Evolutionary conservation across 2,329 filamentous ascomycete species (phyloP), one percentile per base, ranked within the genome.

Genomic region (Pseudogymnoascus sp.): DNA sequence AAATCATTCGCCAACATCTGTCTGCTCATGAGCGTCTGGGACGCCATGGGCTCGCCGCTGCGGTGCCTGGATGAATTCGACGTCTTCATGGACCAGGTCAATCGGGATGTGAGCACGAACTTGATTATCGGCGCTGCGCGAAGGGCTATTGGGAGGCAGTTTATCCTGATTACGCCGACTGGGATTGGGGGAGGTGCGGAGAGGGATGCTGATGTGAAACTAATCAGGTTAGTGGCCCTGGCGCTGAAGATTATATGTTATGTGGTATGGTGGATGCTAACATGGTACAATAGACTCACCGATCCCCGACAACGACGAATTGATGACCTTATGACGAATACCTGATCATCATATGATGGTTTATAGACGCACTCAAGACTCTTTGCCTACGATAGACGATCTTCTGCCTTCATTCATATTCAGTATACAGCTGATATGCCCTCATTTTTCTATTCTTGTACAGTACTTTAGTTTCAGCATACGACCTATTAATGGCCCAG

Each of bases 1-100:
- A 99, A 99, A 74, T 97, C 93, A 0, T 99, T 97, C 74, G 95
- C 92, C 3, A 96, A 93, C 3, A 95, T 97, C 64, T 99, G 94
- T 76, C 83, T 99, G 69, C 78, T 99, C 62, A 81, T 99, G 33
- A 86, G 92, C 2, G 88, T 99, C 16, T 99, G 94, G 94, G 94
- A 99, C 72, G 93, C 94, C 31, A 99, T 99, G 88, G 93, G 94
- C 10, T 95, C 92, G 16, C 93, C 92, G 0, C 88, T 99, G 65
- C 86, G 94, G 62, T 99, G 94, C 71, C 80, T 99, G 61, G 94
- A 99, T 75, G 94, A 99, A 75, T 99, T 97, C 72, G 94, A 99
- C 73, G 94, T 99, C 33, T 99, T 97, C 80, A 99, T 99, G 94
- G 94, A 99, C 75, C 91, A 89, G 68, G 91, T 97, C 64, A 99